Percentiles rank a stretch among this genome's conserved stretches.
These are phyloP conservation scores for Garcia nutans DNA, from an alignment of 345 rosid genomes.

Conservation along the genomic window DNA sequence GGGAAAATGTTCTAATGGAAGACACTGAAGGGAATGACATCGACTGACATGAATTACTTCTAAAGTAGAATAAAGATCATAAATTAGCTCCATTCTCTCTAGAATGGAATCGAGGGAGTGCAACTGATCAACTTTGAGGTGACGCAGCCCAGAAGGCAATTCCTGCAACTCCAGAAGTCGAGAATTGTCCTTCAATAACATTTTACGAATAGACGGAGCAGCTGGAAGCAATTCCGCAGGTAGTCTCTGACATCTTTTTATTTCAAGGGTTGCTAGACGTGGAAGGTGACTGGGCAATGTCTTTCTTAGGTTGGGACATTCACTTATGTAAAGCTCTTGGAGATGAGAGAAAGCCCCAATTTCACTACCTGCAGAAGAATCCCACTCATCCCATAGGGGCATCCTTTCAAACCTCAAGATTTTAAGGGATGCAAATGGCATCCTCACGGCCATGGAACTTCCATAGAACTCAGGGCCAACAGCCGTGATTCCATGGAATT, in stretches of 20 bases:
- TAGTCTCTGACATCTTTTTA: neutral
- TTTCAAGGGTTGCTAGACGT: slow-evolving; percentile 2
- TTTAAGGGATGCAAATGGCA: neutral
- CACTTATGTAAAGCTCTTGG: neutral
- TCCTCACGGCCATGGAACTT: neutral
- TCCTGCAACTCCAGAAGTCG: neutral
- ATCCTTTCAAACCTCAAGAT: neutral
- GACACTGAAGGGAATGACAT: neutral
- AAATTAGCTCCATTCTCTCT: neutral
- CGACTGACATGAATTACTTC: neutral
- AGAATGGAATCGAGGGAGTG: neutral
- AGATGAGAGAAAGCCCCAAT: slow-evolving; percentile 10
- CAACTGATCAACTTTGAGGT: neutral
- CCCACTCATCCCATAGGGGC: slow-evolving; percentile 8
- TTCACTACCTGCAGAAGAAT: neutral
- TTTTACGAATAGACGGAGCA: neutral
- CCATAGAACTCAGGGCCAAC: slow-evolving; percentile 8
- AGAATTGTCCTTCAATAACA: neutral
- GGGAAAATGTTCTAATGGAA: neutral
- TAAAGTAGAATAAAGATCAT: neutral
- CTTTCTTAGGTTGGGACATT: neutral
- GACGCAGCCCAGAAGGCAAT: neutral
- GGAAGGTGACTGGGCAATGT: neutral
- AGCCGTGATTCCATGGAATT: neutral
- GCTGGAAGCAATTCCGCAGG: neutral